phyloP scores from a whole-genome alignment of 2,329 filamentous ascomycete species.

The Drechslera avenae region DNA sequence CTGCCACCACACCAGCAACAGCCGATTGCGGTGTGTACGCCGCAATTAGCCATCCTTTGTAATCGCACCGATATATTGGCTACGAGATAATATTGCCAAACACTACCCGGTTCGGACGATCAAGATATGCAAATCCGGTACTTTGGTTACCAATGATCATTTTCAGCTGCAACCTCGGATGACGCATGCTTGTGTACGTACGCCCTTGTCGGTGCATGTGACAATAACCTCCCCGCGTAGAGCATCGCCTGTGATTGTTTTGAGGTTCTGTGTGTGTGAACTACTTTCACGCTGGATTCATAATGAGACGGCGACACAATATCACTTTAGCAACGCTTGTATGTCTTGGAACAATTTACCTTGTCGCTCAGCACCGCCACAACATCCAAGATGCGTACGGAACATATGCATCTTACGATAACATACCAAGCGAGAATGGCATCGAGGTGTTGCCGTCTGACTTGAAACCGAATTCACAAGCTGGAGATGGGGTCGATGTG shows the following conservation, averaged over 20 bases:
- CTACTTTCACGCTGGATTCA: neutral
- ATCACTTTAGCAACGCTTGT: conserved; percentile 12
- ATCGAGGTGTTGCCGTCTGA: conserved; percentile 10
- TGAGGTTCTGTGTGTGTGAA: neutral
- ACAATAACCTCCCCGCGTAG: neutral
- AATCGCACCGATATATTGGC: too few relatives aligned
- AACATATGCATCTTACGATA: neutral
- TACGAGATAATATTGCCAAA: neutral
- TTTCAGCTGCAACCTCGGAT: too few relatives aligned
- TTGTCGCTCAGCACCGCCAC: conserved; percentile 5
- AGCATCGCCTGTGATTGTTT: neutral
- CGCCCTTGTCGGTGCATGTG: neutral
- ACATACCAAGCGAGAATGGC: conserved; percentile 1
- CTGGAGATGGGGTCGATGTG: neutral
- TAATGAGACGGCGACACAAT: conserved; percentile 15
- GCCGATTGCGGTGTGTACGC: conserved; percentile 5
- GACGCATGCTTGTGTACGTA: too few relatives aligned
- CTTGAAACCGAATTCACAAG: neutral
- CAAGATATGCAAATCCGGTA: too few relatives aligned
- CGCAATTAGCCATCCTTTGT: neutral
- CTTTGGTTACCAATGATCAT: too few relatives aligned
- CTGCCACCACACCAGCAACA: neutral
- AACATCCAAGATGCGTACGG: neutral
- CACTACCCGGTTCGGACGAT: too few relatives aligned
- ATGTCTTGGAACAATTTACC: conserved; percentile 7